Percentiles rank a stretch among this genome's conserved stretches.
Evolutionary conservation across 441 rosid genomes (phyloP).

Genomic region (Croton setiger): DNA sequence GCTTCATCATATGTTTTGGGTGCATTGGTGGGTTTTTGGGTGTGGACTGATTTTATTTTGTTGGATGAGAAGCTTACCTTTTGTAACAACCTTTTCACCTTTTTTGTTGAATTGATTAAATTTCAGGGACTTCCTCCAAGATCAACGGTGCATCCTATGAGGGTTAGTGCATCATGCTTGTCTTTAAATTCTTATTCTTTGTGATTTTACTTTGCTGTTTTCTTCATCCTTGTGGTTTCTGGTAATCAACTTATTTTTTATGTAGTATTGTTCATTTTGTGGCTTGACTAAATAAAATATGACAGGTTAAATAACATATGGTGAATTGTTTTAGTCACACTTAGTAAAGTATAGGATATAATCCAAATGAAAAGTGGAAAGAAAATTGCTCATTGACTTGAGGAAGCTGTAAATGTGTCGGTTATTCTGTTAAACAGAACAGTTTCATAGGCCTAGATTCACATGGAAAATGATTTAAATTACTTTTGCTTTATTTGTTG

Average conservation of each 20-base stretch:
- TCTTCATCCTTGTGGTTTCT: not conserved
- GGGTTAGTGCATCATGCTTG: constrained; percentile 62
- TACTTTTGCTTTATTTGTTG: no score
- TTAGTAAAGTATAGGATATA: not conserved
- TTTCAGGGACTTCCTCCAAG: constrained; percentile 97
- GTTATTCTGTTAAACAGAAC: not conserved
- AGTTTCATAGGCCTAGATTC: not conserved
- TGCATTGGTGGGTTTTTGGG: not conserved
- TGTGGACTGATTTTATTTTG: not conserved
- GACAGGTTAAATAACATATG: not conserved
- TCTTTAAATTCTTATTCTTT: constrained; percentile 21
- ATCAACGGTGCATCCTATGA: constrained; percentile 99
- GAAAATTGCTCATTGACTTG: not conserved
- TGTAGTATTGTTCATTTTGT: not conserved
- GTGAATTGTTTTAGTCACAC: not conserved
- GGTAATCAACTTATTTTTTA: not conserved
- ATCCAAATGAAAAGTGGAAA: not conserved
- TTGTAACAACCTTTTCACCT: no score
- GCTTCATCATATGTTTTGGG: not conserved
- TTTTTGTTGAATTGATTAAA: not conserved
- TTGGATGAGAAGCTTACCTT: no score
- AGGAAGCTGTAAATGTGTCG: not conserved
- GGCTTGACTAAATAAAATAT: not conserved
- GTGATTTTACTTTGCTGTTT: constrained; percentile 5
- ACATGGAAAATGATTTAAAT: no score